Base-by-base conservation (phyloP, 225 moss, liverwort and hornwort genomes). In the Polytrichum formosum region DNA sequence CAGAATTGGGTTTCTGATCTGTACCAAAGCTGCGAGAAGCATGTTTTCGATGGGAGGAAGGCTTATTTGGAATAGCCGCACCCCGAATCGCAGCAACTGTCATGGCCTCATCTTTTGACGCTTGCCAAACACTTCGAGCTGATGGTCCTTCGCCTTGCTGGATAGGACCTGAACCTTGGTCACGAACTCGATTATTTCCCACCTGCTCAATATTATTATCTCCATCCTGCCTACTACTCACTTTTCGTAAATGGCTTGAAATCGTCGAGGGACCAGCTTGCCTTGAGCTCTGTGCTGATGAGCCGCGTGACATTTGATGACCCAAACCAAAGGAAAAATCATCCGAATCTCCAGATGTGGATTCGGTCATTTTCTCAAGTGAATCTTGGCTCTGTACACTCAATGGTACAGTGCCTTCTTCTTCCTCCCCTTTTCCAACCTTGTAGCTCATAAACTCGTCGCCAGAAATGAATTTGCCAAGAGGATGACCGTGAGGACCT, bases 51-150 rank as follows among this genome's bases (percentile, higher is more conserved):
- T 67, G 66, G 5, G 54, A 70, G 9, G 60, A 46, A 61, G 53
- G 61, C 54, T 77, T 77, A 20, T 54, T 33, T 31, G 79, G 79
- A n/a, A 20, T 62, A 61, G 81, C 74, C 26, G 88, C 83, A 19
- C 92, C 87, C n/a, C 91, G 83, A 72, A 94, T 98, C 37, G 94
- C 88, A 26, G 91, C 97, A 7, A 91, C 80, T 7, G 90, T 90
- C 46, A 46, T 46, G 20, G 94, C 90, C 70, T 94, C 94, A 21
- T 90, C 92, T 72, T 87, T 84, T 18, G 97, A 91, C 18, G 91
- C 90, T 68, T 85, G 90, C 94, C 94, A 94, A 54, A 92, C 88
- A 62, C 86, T 85, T 66, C 87, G 84, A 19, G 87, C 81, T 1
- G 79, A 84, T 46, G 79, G 85, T 62, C 80, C 85, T 72, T 93